Evolutionary conservation across 768 basidiomycete species (phyloP).

Genomic region (Suillus paluster): DNA sequence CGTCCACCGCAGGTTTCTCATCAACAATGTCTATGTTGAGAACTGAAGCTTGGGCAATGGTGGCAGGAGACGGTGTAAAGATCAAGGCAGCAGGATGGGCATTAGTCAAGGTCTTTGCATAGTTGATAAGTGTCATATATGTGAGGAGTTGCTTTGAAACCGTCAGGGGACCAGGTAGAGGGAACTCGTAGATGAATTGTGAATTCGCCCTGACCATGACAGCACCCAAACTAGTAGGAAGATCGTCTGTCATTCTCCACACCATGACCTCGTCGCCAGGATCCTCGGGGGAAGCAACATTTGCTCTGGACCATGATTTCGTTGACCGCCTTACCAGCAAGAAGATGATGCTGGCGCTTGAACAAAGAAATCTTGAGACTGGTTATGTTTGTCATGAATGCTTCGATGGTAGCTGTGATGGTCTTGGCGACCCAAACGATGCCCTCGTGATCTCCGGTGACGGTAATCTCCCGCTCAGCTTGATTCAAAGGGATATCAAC

Average conservation of each 20-base stretch:
- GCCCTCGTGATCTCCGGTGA: conserved; percentile 85
- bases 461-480: conserved; percentile 66
- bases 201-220: conserved; percentile 90
- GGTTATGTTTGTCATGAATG: conserved; percentile 56
- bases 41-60: conserved; percentile 53
- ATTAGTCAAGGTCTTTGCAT: conserved; percentile 63
- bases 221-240: conserved; percentile 68
- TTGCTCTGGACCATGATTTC: conserved; percentile 79
- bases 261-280: conserved; percentile 82
- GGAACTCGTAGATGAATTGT: conserved; percentile 83
- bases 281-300: conserved; percentile 80
- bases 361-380: conserved; percentile 79
- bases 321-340: conserved; percentile 75
- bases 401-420: conserved; percentile 69
- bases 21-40: conserved; percentile 85
- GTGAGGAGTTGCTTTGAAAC: conserved; percentile 76
- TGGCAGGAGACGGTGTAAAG: conserved; percentile 68
- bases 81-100: conserved; percentile 72
- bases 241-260: conserved; percentile 75
- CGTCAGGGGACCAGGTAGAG: conserved; percentile 71
- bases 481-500: conserved; percentile 60
- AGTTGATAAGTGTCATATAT: conserved; percentile 75
- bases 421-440: conserved; percentile 77
- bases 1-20: conserved; percentile 72
- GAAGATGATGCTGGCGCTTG: conserved; percentile 93